phyloP scores from a whole-genome alignment of 352 stramenopile species.

The Pythium biforme region DNA sequence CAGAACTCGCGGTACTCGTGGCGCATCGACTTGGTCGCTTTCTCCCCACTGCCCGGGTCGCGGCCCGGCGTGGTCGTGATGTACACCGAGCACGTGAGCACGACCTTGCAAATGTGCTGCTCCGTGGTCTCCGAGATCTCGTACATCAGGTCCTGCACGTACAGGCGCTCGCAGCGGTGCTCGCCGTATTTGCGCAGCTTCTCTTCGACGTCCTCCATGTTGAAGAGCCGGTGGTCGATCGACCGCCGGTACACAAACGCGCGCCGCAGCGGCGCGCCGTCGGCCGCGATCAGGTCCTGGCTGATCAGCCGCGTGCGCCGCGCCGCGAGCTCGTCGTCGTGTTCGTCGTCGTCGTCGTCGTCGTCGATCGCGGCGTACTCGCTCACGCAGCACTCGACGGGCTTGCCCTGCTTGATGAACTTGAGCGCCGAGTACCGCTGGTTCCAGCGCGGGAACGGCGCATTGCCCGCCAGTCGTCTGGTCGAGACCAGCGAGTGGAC shows the following conservation, averaged over 20 bases:
- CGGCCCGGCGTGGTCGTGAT: slow-evolving; percentile 34
- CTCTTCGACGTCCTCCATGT: slow-evolving; percentile 40
- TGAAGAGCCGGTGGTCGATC: slow-evolving; percentile 53
- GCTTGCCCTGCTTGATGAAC: slow-evolving; percentile 58
- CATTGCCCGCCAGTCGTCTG: slow-evolving; percentile 27
- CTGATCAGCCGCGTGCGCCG: slow-evolving; percentile 16
- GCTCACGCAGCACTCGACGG: slow-evolving; percentile 62
- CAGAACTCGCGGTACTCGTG: slow-evolving; percentile 66
- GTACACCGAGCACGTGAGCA: slow-evolving; percentile 63
- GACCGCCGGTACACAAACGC: slow-evolving; percentile 77
- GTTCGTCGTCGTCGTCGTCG: neutral
- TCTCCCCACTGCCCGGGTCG: neutral
- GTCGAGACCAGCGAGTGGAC: slow-evolving; percentile 44
- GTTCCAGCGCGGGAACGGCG: slow-evolving; percentile 61
- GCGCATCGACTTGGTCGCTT: slow-evolving; percentile 28
- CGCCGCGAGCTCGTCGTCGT: slow-evolving; percentile 6
- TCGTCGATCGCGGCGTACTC: slow-evolving; percentile 48
- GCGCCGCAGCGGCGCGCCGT: slow-evolving; percentile 30
- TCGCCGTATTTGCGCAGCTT: slow-evolving; percentile 46
- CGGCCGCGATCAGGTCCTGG: slow-evolving; percentile 21
- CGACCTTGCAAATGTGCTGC: slow-evolving; percentile 56
- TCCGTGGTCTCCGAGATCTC: slow-evolving; percentile 65
- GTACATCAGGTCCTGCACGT: slow-evolving; percentile 69
- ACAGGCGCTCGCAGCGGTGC: slow-evolving; percentile 40
- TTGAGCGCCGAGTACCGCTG: slow-evolving; percentile 61